Base-by-base conservation (phyloP, 2,329 filamentous ascomycete species). In the Claviceps cyperi region DNA sequence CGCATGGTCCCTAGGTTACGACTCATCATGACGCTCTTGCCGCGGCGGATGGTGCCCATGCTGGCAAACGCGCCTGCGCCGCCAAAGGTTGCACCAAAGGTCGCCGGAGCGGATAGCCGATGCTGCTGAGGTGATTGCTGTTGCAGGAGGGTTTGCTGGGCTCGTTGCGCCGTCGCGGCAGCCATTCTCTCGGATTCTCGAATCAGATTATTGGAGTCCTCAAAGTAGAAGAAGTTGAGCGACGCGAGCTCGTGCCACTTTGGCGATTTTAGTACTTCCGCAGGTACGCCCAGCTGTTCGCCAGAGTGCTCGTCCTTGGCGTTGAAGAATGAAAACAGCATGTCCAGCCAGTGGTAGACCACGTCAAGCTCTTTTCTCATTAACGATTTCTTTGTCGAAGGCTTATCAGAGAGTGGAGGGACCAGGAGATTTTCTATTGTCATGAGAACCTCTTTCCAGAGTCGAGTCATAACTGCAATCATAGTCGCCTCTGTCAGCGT, bases 191-290 rank as follows among this genome's bases (percentile, higher is more conserved):
- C 92, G 2, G 88, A 95, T n/a, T 88, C 94, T 47, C 91, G 84
- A 58, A 97, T 88, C 13, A 98, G 77, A 58, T 86, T 90, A 53
- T 94, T 86, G 1, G 89, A 94, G 35, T 84, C 78, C 60, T 97
- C 90, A 62, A 92, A 94, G 72, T 98, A 98, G 74, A 97, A 98
- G 75, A 97, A 98, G 71, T 95, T 94, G 55, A 98, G 78, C 54
- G 88, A 91, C 56, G 92, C 87, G 49, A 98, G 80, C 66, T 98
- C 92, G 71, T 96, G 90, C 73, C 95, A 98, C 76, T 98, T 98
- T 62, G 91, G 87, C 57, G 88, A 94, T 68, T 94, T 95, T 62
- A 98, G 77, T 35, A 96, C 83, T 64, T 96, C 90, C 43, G 87
- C 79, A 0, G 90, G 86, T 2, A 98, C 88, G 56, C 92, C 92